phyloP scores from a whole-genome alignment of 2,329 filamentous ascomycete species.

The Raffaelea arxii region DNA sequence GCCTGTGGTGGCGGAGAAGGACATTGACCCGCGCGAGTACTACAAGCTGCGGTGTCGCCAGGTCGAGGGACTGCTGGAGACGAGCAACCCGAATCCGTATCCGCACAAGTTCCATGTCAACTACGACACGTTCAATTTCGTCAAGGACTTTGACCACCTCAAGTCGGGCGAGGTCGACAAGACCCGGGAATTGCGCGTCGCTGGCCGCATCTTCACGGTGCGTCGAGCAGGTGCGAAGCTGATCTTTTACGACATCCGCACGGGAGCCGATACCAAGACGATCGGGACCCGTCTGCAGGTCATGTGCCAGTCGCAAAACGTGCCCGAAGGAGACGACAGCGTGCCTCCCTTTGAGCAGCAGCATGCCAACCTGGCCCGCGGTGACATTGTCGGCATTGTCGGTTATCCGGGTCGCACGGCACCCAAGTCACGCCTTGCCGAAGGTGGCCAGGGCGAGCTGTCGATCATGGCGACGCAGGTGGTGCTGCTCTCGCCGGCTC shows the following conservation, averaged over 20 bases:
- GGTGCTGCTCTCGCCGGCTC: conserved; percentile 75
- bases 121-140: conserved; percentile 73
- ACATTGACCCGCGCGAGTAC: conserved; percentile 58
- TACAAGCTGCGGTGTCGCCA: conserved; percentile 88
- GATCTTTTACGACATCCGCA: conserved; percentile 79
- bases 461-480: conserved; percentile 88
- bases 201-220: conserved; percentile 83
- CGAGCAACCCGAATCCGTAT: conserved; percentile 72
- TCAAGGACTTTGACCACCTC: conserved; percentile 66
- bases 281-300: conserved; percentile 77
- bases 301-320: conserved; percentile 80
- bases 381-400: conserved; percentile 84
- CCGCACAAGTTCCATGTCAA: conserved; percentile 88
- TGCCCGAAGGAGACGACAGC: conserved; percentile 44
- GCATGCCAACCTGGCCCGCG: conserved; percentile 79
- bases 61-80: conserved; percentile 60
- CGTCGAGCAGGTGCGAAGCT: conserved; percentile 75
- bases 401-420: conserved; percentile 78
- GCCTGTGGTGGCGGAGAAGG: conserved; percentile 44
- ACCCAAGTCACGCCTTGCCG: conserved; percentile 77
- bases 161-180: conserved; percentile 80
- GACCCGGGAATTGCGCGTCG: conserved; percentile 66
- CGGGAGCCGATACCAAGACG: conserved; percentile 38
- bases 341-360: conserved; percentile 62
- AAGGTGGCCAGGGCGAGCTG: conserved; percentile 76